Percentiles rank a stretch among this genome's conserved stretches.
Conservation (phyloP, 2,329 filamentous ascomycete species). For the Exserohilum turcica region DNA sequence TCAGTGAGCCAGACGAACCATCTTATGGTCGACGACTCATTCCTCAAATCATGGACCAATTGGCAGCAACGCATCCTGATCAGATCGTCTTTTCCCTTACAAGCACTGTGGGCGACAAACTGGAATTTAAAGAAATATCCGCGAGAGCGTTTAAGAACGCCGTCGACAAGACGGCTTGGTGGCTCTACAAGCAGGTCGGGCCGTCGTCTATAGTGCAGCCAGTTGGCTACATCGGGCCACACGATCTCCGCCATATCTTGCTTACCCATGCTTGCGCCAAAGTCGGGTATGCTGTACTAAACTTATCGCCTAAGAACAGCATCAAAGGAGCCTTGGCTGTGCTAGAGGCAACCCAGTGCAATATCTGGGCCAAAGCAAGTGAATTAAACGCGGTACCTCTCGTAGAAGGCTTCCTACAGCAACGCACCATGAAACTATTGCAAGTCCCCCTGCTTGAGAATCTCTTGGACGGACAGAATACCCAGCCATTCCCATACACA, state of each 20-base stretch:
- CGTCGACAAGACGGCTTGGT: constrained; percentile 43
- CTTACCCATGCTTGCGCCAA: constrained; percentile 48
- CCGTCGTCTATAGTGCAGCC: constrained; percentile 21
- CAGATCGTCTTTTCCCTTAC: constrained; percentile 26
- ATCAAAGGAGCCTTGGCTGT: constrained; percentile 27
- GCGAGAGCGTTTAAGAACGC: constrained; percentile 39
- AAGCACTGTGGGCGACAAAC: constrained; percentile 3
- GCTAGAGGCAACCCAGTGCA: constrained; percentile 23
- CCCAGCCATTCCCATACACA: constrained; percentile 16
- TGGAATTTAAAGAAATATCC: constrained; percentile 29
- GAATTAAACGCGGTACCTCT: constrained; percentile 11
- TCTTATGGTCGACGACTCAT: constrained; percentile 26
- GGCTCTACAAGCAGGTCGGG: constrained; percentile 32
- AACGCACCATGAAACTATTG: constrained; percentile 17
- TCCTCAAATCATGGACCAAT: constrained; percentile 29
- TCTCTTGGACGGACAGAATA: constrained; percentile 16
- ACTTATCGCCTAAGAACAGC: constrained; percentile 30
- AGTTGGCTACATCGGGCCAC: constrained; percentile 35
- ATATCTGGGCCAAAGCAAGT: constrained; percentile 21
- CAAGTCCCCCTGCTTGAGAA: constrained; percentile 22
- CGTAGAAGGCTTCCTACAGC: constrained; percentile 14
- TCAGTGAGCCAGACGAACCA: background rate
- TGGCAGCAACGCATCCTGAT: constrained; percentile 25
- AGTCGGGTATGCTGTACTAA: constrained; percentile 42
- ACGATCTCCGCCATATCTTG: constrained; percentile 48